Base-by-base conservation (phyloP, 257 asterid genomes). In the Nicotiana benthamiana region DNA sequence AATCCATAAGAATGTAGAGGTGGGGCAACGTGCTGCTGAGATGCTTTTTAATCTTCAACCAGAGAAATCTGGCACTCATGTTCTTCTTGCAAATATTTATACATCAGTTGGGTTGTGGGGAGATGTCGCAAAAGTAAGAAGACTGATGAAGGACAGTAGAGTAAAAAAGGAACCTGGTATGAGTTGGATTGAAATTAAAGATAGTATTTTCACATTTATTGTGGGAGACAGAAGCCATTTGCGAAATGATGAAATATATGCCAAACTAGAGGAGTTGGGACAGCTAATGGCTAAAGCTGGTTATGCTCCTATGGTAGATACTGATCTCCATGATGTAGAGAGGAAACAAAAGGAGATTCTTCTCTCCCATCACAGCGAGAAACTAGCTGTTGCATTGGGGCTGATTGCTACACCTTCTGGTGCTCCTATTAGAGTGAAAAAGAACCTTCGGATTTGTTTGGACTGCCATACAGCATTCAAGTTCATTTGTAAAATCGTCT, bases 11-110 rank as follows among this genome's bases (percentile, higher is more conserved):
- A 60, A 78, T 17, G 56, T 78, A 12, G 74, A 78, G 74, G n/a
- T 78, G 20, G 81, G 81, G 13, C 59, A 78, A 78, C 52, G 18
- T 34, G 81, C 81, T 20, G 75, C 81, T 6, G 72, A 60, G 56
- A 61, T 4, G 74, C 81, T 78, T 61, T 78, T n/a, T 43, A 22
- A 5, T 56, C 81, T 78, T 15, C 74, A 78, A 24, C 81, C 81
- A 10, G 81, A 78, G 81, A 78, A 78, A 78, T 78, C 81, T 17
- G 81, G 81, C 32, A 78, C 75, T 17, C 81, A 78, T 27, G 81
- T 78, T 59, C 72, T 78, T 32, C 81, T 78, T 78, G 81, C 81
- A 36, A 30, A 77, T 16, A 57, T 54, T 16, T 77, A 52, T 52
- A n/a, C 57, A 52, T 52, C 57, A 52, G 57, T 52, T 52, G 80